Evolutionary conservation across 768 basidiomycete genomes (phyloP), one percentile per base, ranked within the genome.

Genomic region (Lactarius tabidus): DNA sequence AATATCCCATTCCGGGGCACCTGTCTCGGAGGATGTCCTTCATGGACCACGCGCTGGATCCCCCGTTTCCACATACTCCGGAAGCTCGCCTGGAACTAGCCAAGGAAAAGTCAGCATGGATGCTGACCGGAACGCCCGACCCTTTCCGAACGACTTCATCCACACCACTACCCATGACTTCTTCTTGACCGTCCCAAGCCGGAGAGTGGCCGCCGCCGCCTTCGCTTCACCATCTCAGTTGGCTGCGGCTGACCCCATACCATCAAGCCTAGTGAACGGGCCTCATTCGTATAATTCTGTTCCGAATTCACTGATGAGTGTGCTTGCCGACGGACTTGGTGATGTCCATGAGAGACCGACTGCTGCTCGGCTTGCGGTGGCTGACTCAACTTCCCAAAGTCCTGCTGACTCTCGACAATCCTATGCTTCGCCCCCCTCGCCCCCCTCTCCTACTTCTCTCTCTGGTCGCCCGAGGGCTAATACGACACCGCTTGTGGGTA

Each of bases 81-180:
- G 41, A 45, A 59, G 64, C 59, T 67, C 62, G 29, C 59, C 66
- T n/a, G 41, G 59, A 15, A 61, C 31, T 1, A 67, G 61, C 45
- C 59, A 64, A 53, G 56, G 68, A 18, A 69, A 69, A 31, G n/a
- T 33, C 29, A 57, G 56, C 33, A 55, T 64, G 54, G 66, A 67
- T 17, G 57, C 45, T 2, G 62, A 62, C 28, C 57, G 38, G 18
- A 35, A 60, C 26, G 26, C 33, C 51, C 65, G 57, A 59, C n/a
- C 57, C 6, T 29, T 45, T 45, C 59, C 51, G 41, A 63, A 52
- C 43, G 45, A 28, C 29, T 39, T 63, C 53, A 56, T 48, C 8
- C 62, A 36, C 39, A 28, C 57, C 26, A 3, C 43, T 7, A 39
- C 51, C 18, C 54, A 35, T 52, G 38, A 59, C 23, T 15, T 29